These are phyloP conservation scores for Elongisporangium prolatum DNA, from an alignment of 352 stramenopile genomes.

Conservation along the genomic window DNA sequence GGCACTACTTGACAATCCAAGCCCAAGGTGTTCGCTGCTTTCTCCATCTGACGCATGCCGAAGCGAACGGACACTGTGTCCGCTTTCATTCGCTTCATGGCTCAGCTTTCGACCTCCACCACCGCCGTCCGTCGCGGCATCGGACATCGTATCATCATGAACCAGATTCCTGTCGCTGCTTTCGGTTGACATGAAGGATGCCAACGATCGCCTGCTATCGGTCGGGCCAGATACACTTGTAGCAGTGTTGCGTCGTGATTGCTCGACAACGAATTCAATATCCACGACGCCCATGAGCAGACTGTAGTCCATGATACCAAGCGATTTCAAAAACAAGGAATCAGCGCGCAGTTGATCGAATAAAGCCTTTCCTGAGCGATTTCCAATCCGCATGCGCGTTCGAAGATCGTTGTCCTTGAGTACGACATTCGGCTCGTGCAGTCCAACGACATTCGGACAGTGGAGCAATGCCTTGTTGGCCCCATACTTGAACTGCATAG, in stretches of 20 bases:
- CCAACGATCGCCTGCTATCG: no score
- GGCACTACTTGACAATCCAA: no score
- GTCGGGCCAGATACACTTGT: constrained; percentile 11
- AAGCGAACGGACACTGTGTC: constrained; percentile 4
- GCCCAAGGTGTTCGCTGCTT: no score
- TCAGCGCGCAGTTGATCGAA: constrained; percentile 70
- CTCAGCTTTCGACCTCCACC: no score
- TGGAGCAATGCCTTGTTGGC: constrained; percentile 59
- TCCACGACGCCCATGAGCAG: constrained; percentile 83
- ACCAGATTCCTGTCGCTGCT: no score
- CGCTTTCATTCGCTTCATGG: no score
- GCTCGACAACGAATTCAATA: constrained; percentile 78
- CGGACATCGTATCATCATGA: no score
- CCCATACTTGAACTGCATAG: constrained; percentile 81
- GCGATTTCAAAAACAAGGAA: constrained; percentile 63
- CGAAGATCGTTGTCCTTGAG: constrained; percentile 86
- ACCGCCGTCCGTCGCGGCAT: no score
- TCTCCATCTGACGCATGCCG: neutral
- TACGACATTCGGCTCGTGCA: constrained; percentile 83
- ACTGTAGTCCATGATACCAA: constrained; percentile 91
- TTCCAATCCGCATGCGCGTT: constrained; percentile 74
- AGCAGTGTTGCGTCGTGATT: constrained; percentile 24
- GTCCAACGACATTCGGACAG: constrained; percentile 73
- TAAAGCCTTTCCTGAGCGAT: constrained; percentile 41
- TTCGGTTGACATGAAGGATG: no score